phyloP scores from a whole-genome alignment of 805 yeast species.

The Yamadazyma philogaea region DNA sequence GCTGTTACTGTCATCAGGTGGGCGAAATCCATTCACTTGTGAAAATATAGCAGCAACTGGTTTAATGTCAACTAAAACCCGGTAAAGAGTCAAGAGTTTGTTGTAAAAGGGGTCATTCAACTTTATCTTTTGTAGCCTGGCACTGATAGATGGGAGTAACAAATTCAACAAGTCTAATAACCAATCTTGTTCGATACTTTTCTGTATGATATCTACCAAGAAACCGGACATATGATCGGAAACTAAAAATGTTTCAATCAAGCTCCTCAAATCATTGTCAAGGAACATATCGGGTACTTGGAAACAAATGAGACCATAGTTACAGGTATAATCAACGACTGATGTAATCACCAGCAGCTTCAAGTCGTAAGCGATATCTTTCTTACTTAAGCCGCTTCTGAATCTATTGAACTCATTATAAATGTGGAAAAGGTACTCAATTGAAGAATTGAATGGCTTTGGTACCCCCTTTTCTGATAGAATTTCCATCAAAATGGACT shows the following conservation, averaged over 20 bases:
- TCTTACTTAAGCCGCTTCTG: conserved; percentile 43
- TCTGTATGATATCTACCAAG: conserved; percentile 52
- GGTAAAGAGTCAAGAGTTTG: conserved; percentile 52
- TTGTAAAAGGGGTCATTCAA: conserved; percentile 52
- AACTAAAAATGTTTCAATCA: conserved; percentile 25
- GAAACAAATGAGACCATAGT: conserved; percentile 66
- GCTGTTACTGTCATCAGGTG: conserved; percentile 41
- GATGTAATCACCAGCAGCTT: conserved; percentile 46
- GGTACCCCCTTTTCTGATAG: conserved; percentile 54
- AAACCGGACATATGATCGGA: conserved; percentile 30
- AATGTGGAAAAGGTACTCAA: conserved; percentile 45
- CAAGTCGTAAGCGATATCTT: conserved; percentile 33
- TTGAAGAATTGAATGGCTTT: conserved; percentile 29
- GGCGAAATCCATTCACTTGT: conserved; percentile 52
- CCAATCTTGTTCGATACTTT: conserved; percentile 66
- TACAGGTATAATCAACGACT: conserved; percentile 47
- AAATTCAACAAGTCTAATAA: conserved; percentile 57
- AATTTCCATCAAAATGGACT: conserved; percentile 52
- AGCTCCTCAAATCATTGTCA: conserved; percentile 33
- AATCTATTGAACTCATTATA: conserved; percentile 41
- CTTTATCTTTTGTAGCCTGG: conserved; percentile 36
- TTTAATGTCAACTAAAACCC: conserved; percentile 57
- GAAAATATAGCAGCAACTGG: conserved; percentile 60
- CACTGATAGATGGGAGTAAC: conserved; percentile 46
- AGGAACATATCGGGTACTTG: conserved; percentile 65